Evolutionary conservation across 495 filamentous ascomycete species (phyloP), one percentile per base, ranked within the genome.

Genomic region (Astrothelium subdiscretum): DNA sequence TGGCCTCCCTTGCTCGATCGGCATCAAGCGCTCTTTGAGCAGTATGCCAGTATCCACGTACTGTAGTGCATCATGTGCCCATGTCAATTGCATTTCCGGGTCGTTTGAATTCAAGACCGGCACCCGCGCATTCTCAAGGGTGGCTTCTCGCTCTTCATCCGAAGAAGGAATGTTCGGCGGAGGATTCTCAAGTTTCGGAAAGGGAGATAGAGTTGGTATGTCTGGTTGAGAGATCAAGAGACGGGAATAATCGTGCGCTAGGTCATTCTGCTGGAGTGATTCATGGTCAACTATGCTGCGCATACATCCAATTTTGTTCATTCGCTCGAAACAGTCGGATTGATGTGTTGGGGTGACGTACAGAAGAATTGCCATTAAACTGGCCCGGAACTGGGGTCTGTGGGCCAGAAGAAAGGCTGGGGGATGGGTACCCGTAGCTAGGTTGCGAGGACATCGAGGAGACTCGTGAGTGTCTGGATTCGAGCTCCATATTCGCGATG

Each of bases 81-180:
- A 98, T 32, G 89, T 87, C 63, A 98, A 78, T 79, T 98, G 94
- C 87, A 96, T 92, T 63, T 95, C 87, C 35, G 92, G 91, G 70
- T 98, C 92, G 66, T 95, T 92, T 35, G 94, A 97, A 65, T 90
- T 91, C 64, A 98, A 78, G 22, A 98, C 92, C 48, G 87, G 80
- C 62, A 85, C 73, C 42, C 94, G 86, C 43, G 90, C 90, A 70
- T 84, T 84, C 72, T 94, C 91, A 35, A 98, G 76, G 59, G 86
- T 90, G 18, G 85, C 84, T 70, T 96, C 94, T 69, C 92, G 89
- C 72, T 97, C 90, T 65, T 97, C 92, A 75, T 96, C 91, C 64
- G 90, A 91, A 1, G 90, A 90, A 18, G 94, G 95, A 8, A 98
- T 90, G 72, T 97, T 95, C 42, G 90, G 85, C 20, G 89, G 90